phyloP scores from a whole-genome alignment of 257 asterid genomes.

The Oldenlandia corymbosa region DNA sequence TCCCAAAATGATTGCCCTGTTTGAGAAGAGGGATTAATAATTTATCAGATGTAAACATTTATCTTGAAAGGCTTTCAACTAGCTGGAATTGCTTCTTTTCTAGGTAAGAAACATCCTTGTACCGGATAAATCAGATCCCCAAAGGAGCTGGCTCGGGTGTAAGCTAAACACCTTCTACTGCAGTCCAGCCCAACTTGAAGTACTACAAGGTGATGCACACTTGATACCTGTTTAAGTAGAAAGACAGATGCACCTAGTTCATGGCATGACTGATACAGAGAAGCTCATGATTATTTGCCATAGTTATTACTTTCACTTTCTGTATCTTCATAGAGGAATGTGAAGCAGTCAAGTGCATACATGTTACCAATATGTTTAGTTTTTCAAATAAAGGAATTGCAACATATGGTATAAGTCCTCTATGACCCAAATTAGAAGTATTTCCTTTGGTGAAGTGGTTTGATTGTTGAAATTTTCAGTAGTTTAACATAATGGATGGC shows the following conservation, averaged over 20 bases:
- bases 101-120: slow-evolving; percentile 73
- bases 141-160: slow-evolving; percentile 68
- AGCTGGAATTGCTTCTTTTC: slow-evolving; percentile 6
- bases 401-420: neutral
- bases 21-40: no score
- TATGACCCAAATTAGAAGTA: neutral
- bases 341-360: neutral
- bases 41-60: slow-evolving; percentile 3
- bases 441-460: neutral
- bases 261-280: neutral
- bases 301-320: neutral
- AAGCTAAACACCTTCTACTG: slow-evolving; percentile 61
- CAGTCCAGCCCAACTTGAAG: slow-evolving; percentile 57
- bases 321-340: neutral
- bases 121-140: slow-evolving; percentile 58
- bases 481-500: neutral
- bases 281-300: neutral
- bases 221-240: neutral
- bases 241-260: neutral
- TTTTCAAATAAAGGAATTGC: neutral
- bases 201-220: slow-evolving; percentile 57
- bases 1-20: no score
- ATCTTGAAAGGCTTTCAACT: neutral
- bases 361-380: no score
- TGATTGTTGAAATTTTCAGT: neutral